Base-by-base conservation (phyloP, 1,284 basidiomycete species). In the Phylloporus sp. region DNA sequence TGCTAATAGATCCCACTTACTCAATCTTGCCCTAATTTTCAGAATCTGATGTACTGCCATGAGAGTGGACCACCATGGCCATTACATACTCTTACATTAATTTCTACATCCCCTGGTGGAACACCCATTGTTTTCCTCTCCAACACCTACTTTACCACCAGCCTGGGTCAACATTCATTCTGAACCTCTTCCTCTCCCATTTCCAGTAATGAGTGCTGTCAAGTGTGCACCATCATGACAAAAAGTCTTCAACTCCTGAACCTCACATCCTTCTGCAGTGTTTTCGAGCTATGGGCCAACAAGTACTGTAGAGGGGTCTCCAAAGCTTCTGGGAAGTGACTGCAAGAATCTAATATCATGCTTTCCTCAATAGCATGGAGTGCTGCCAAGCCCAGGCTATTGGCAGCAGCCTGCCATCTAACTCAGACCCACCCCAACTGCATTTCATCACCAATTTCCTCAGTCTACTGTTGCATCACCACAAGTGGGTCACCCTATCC, bases 231-330 rank as follows among this genome's bases (percentile, higher is more conserved):
- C 47, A 37, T 63, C 43, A 59, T 62, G 73, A 71, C 53, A 29
- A 70, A 62, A 56, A 89, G 87, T 77, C 85, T 88, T 72, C 89
- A 90, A 70, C 83, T 91, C 17, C 89, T 89, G 1, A 87, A 90
- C 74, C 80, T 90, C 32, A 76, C 86, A 11, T 76, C 80, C 10
- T 80, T 85, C 63, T 81, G 81, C 64, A 80, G 78, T 3, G 53
- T 78, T 12, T 86, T 89, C 60, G 83, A 87, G 60, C 76, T 90
- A 60, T 85, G 83, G 66, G 83, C 84, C 55, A 91, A 89, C 76
- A 77, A 68, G 29, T 82, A 86, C 69, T 91, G 88, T 72, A 81
- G 78, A 60, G 64, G 74, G 37, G 84, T 83, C 62, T 82, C 84
- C 8, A 75, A 77, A 25, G 80, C 82, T n/a, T 85, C 86, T 35